Percentiles rank a stretch among this genome's conserved stretches.
phyloP scores from a whole-genome alignment of 352 stramenopile species.

The Phytophthora brassicae region DNA sequence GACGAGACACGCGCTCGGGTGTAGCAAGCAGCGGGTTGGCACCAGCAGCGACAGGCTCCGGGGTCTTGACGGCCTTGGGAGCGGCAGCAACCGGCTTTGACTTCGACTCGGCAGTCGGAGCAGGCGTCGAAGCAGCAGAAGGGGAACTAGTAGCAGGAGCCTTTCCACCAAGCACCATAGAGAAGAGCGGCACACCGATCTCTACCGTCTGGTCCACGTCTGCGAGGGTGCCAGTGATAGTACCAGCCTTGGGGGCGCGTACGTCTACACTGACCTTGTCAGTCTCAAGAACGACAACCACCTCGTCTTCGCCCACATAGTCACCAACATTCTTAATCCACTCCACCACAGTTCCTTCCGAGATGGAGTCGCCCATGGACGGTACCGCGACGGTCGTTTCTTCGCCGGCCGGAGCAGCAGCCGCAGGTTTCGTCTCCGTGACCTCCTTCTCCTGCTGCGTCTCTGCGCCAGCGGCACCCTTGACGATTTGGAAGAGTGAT shows the following conservation, averaged over 20 bases:
- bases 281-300: conserved; percentile 96
- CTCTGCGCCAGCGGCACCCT: conserved; percentile 55
- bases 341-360: conserved; percentile 95
- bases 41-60: conserved; percentile 23
- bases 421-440: conserved; percentile 22
- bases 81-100: conserved; percentile 22
- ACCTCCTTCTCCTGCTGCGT: conserved; percentile 21
- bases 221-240: conserved; percentile 90
- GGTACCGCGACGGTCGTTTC: conserved; percentile 69
- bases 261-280: conserved; percentile 95
- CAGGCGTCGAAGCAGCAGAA: conserved; percentile 23
- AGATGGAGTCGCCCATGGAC: conserved; percentile 95
- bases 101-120: conserved; percentile 21
- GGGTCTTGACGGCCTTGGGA: conserved; percentile 20
- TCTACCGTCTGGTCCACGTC: conserved; percentile 95
- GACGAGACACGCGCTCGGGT: conserved; percentile 51
- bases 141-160: conserved; percentile 5
- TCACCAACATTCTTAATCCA: conserved; percentile 93
- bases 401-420: conserved; percentile 26
- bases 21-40: conserved; percentile 55
- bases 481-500: conserved; percentile 92
- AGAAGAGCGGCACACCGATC: conserved; percentile 92
- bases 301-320: conserved; percentile 92
- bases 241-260: conserved; percentile 84
- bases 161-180: conserved; percentile 77